Evolutionary conservation across 768 basidiomycete species (phyloP).

Genomic region (Panaeolus papilionaceus): DNA sequence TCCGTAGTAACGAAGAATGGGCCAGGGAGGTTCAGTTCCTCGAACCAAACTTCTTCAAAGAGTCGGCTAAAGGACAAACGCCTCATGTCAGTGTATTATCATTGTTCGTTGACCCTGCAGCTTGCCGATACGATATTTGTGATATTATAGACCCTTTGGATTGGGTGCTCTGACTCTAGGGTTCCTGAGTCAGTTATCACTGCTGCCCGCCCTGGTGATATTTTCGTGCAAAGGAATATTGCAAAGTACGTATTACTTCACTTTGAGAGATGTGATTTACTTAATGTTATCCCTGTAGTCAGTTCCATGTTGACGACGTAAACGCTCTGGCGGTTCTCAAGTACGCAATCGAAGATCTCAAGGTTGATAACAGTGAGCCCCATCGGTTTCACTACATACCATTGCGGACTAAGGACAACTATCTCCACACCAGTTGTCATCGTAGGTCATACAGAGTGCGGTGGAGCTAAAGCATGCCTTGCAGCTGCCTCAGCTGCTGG

Average conservation of each 20-base stretch:
- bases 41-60: slow-evolving; percentile 58
- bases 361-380: slow-evolving; percentile 62
- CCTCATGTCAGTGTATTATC: slow-evolving; percentile 48
- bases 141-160: slow-evolving; percentile 52
- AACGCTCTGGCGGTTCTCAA: slow-evolving; percentile 63
- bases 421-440: slow-evolving; percentile 53
- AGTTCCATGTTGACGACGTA: slow-evolving; percentile 65
- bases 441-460: slow-evolving; percentile 74
- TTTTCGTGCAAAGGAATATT: slow-evolving; percentile 74
- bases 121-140: neutral
- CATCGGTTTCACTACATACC: too few relatives aligned
- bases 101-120: neutral
- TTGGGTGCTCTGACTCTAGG: slow-evolving; percentile 70
- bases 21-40: slow-evolving; percentile 47
- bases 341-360: slow-evolving; percentile 60
- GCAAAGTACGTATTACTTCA: slow-evolving; percentile 59
- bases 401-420: neutral
- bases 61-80: slow-evolving; percentile 54
- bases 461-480: slow-evolving; percentile 56
- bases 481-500: slow-evolving; percentile 31
- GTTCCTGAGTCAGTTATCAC: slow-evolving; percentile 69
- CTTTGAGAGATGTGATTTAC: too few relatives aligned
- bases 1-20: slow-evolving; percentile 58
- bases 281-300: slow-evolving; percentile 39
- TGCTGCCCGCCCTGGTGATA: slow-evolving; percentile 60